These are phyloP conservation scores for Verbascum thapsus DNA, from an alignment of 257 asterid genomes.

Conservation along the genomic window DNA sequence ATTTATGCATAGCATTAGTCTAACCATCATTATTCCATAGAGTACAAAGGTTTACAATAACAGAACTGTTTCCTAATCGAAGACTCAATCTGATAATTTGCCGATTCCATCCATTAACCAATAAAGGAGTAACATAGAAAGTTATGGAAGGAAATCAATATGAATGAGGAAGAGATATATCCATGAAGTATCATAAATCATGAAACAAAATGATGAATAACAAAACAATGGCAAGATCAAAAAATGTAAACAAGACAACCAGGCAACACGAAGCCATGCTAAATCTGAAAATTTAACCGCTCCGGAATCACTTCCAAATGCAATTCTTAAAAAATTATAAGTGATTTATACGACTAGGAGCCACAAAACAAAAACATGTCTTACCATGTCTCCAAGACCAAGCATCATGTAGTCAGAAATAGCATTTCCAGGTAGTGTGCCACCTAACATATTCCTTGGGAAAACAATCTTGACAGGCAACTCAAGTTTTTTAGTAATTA, in stretches of 20 bases:
- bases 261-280: not conserved
- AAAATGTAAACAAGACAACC: too few relatives aligned
- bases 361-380: constrained; percentile 24
- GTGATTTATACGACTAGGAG: not conserved
- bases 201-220: too few relatives aligned
- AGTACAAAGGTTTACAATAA: not conserved
- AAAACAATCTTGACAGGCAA: constrained; percentile 95
- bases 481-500: constrained; percentile 84
- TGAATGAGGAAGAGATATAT: not conserved
- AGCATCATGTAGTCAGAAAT: constrained; percentile 86
- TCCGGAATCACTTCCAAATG: not conserved
- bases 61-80: not conserved
- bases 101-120: not conserved
- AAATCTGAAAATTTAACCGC: too few relatives aligned
- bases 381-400: constrained; percentile 96
- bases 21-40: too few relatives aligned
- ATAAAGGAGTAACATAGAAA: not conserved
- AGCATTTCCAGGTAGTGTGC: constrained; percentile 65
- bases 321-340: not conserved
- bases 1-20: too few relatives aligned
- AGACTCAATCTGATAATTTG: not conserved
- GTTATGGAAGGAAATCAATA: not conserved
- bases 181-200: not conserved
- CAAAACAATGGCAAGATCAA: too few relatives aligned
- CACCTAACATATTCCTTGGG: constrained; percentile 84